A percentile compares a stretch with the other conserved stretches of the same genome.
Conservation (phyloP, 78 protist genomes). For the Planoprotostelium fungivorum region DNA sequence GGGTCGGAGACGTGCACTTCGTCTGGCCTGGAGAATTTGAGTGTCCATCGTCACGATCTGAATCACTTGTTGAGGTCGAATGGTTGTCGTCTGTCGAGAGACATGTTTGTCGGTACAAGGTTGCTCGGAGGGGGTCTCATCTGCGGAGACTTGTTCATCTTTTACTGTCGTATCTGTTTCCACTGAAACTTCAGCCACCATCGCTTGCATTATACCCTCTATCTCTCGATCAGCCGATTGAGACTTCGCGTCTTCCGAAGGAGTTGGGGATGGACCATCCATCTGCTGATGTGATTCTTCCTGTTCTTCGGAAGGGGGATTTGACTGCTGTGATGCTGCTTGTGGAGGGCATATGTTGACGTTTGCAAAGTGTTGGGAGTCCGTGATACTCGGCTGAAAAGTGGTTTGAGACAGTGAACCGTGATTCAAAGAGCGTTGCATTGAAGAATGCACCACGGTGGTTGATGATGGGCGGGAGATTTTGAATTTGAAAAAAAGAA, state of each 20-base stretch:
- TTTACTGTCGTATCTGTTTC: no score
- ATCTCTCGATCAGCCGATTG: neutral
- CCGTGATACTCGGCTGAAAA: neutral
- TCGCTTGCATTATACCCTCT: neutral
- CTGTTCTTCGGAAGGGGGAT: neutral
- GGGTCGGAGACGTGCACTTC: neutral
- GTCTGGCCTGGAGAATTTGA: neutral
- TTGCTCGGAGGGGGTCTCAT: neutral
- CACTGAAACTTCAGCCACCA: neutral
- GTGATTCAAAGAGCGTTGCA: neutral
- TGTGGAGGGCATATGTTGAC: neutral
- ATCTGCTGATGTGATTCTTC: neutral
- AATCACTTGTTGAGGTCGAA: neutral
- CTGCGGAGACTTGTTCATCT: neutral
- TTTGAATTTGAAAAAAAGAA: no score
- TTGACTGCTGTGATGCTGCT: neutral
- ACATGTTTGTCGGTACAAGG: neutral
- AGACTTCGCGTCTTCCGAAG: neutral
- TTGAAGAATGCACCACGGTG: neutral
- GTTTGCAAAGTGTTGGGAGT: neutral
- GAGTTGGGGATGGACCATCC: neutral
- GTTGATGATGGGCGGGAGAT: no score
- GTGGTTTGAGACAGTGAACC: neutral
- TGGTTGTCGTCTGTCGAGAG: neutral
- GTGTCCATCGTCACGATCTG: neutral